phyloP scores from a whole-genome alignment of 2,329 filamentous ascomycete species.

The Drechslera avenae region DNA sequence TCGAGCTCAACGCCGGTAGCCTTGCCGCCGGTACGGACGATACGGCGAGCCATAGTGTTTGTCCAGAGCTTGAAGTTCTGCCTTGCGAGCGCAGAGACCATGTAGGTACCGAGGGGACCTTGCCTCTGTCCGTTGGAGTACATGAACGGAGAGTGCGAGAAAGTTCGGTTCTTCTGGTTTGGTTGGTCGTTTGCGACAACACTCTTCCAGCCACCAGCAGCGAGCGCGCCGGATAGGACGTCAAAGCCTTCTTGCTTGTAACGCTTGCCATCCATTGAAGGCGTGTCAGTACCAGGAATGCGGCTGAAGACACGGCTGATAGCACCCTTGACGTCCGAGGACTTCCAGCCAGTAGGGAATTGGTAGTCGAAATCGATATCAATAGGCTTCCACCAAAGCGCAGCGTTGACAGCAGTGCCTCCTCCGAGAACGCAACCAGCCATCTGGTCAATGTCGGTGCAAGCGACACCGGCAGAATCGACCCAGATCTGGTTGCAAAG shows the following conservation, averaged over 20 bases:
- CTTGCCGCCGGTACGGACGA: constrained; percentile 66
- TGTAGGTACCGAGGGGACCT: constrained; percentile 73
- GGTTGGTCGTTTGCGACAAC: constrained; percentile 66
- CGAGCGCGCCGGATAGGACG: constrained; percentile 64
- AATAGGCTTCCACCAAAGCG: constrained; percentile 70
- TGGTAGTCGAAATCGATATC: constrained; percentile 72
- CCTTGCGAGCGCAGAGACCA: constrained; percentile 64
- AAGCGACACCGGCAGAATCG: constrained; percentile 67
- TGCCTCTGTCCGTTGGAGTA: constrained; percentile 68
- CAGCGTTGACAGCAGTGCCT: constrained; percentile 69
- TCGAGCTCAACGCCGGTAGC: constrained; percentile 73
- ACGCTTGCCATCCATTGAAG: constrained; percentile 68
- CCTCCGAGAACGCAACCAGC: constrained; percentile 73
- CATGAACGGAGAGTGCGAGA: constrained; percentile 69
- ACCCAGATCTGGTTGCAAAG: constrained; percentile 73
- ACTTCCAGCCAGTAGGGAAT: constrained; percentile 74
- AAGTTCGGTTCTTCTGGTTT: constrained; percentile 68
- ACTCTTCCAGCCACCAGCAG: constrained; percentile 65
- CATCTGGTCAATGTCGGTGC: constrained; percentile 73
- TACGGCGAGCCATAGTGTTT: constrained; percentile 68
- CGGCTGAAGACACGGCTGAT: constrained; percentile 67
- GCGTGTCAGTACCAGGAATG: constrained; percentile 71
- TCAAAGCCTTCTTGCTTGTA: constrained; percentile 72
- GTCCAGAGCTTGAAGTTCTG: constrained; percentile 71
- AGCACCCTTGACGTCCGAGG: constrained; percentile 63